Conservation (phyloP, 2,329 filamentous ascomycete genomes). For the Stagonosporopsis vannaccii region DNA sequence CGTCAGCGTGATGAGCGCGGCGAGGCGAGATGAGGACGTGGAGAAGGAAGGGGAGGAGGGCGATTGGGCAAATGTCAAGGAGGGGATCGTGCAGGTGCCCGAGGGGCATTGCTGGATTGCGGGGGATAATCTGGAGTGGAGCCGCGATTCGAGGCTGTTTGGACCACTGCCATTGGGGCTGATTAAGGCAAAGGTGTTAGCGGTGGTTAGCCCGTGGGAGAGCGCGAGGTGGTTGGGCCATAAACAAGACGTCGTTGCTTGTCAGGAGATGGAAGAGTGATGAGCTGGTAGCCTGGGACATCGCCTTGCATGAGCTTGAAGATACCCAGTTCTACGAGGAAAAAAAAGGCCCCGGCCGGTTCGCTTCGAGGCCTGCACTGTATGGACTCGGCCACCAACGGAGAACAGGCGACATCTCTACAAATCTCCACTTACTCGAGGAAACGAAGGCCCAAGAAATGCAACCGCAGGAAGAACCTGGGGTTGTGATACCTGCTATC, state of each 20-base stretch:
- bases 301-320: not conserved
- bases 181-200: conserved; percentile 81
- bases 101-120: conserved; percentile 90
- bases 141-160: conserved; percentile 84
- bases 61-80: conserved; percentile 38
- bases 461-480: no score
- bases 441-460: no score
- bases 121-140: conserved; percentile 86
- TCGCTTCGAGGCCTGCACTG: no score
- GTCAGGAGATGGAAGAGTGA: not conserved
- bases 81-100: conserved; percentile 77
- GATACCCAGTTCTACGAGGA: no score
- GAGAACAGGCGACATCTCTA: no score
- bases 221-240: conserved; percentile 38
- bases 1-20: conserved; percentile 71
- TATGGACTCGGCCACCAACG: no score
- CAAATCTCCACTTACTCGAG: no score
- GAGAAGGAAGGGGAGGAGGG: conserved; percentile 31
- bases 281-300: not conserved
- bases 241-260: conserved; percentile 19
- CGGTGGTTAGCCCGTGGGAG: conserved; percentile 33
- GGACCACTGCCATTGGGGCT: conserved; percentile 87
- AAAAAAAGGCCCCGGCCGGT: no score
- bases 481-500: no score
- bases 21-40: conserved; percentile 36